Percentiles rank a stretch among this genome's conserved stretches.
Evolutionary conservation across 768 basidiomycete genomes (phyloP).

Genomic region (Tricholoma matsutake): DNA sequence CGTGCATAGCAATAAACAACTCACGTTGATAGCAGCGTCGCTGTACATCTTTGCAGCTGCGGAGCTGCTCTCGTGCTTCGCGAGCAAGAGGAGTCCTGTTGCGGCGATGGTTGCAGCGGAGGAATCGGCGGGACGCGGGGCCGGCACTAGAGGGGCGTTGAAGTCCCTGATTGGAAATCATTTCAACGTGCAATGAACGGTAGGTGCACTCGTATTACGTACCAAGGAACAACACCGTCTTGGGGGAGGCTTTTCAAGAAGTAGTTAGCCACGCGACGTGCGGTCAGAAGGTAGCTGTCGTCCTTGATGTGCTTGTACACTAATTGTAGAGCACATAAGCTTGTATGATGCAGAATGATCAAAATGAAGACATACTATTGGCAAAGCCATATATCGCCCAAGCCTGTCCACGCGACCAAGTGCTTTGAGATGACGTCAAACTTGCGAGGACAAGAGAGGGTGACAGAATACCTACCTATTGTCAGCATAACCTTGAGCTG

Average conservation of each 20-base stretch:
- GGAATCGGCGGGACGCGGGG: slow-evolving; percentile 60
- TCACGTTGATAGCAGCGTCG: slow-evolving; percentile 47
- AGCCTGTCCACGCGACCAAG: slow-evolving; percentile 72
- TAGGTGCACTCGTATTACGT: slow-evolving; percentile 9
- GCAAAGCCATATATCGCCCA: slow-evolving; percentile 73
- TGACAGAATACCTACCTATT: slow-evolving; percentile 25
- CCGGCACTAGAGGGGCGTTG: slow-evolving; percentile 56
- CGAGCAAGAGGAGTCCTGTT: slow-evolving; percentile 56
- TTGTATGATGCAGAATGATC: neutral
- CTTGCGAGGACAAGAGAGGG: neutral
- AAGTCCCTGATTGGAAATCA: slow-evolving; percentile 53
- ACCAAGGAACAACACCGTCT: slow-evolving; percentile 71
- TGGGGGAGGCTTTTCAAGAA: slow-evolving; percentile 58
- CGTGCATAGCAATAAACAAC: slow-evolving; percentile 7
- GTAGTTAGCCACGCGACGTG: slow-evolving; percentile 54
- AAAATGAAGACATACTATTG: slow-evolving; percentile 46
- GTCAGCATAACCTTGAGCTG: slow-evolving; percentile 62
- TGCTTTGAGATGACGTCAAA: slow-evolving; percentile 34
- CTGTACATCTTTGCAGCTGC: slow-evolving; percentile 38
- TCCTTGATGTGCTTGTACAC: slow-evolving; percentile 59
- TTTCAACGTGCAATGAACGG: slow-evolving; percentile 2
- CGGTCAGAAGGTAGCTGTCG: slow-evolving; percentile 53
- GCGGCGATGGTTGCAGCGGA: slow-evolving; percentile 66
- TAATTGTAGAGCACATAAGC: slow-evolving; percentile 18
- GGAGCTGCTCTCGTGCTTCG: slow-evolving; percentile 37